A percentile compares a stretch with the other conserved stretches of the same genome.
These are phyloP conservation scores for Pythium rishiriense DNA, from an alignment of 352 stramenopile species.

Conservation along the genomic window DNA sequence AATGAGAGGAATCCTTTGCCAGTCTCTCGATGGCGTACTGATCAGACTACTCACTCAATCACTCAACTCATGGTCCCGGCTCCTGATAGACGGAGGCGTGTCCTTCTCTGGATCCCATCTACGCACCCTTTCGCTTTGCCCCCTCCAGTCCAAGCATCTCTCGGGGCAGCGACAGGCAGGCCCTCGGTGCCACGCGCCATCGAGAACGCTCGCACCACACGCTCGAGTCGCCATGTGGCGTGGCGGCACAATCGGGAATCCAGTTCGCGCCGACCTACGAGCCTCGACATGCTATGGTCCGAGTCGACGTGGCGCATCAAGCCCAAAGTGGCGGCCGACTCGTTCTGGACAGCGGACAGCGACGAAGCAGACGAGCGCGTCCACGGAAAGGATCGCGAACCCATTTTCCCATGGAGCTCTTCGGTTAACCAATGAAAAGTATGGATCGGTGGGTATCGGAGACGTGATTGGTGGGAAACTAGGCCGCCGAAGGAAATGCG, in stretches of 20 bases:
- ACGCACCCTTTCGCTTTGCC: too few relatives aligned
- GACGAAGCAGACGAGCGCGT: constrained; percentile 13
- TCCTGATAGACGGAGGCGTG: background rate
- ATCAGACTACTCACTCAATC: background rate
- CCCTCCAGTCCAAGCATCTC: too few relatives aligned
- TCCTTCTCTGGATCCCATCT: too few relatives aligned
- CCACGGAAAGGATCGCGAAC: background rate
- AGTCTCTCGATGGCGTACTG: background rate
- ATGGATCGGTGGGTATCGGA: background rate
- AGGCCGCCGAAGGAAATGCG: background rate
- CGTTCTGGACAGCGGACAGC: constrained; percentile 4
- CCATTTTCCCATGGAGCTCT: background rate
- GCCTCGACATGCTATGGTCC: background rate
- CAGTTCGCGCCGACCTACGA: constrained; percentile 4
- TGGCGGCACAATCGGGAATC: background rate
- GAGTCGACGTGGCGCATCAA: background rate
- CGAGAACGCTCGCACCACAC: background rate
- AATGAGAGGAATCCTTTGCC: constrained; percentile 6
- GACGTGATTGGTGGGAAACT: background rate
- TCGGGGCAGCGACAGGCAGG: background rate
- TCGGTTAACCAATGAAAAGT: background rate
- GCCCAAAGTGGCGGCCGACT: background rate
- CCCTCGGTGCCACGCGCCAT: background rate
- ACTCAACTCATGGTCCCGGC: background rate
- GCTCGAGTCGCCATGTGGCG: constrained; percentile 5